A percentile compares a stretch with the other conserved stretches of the same genome.
phyloP scores from a whole-genome alignment of 495 filamentous ascomycete genomes.

The Neurospora sp. region DNA sequence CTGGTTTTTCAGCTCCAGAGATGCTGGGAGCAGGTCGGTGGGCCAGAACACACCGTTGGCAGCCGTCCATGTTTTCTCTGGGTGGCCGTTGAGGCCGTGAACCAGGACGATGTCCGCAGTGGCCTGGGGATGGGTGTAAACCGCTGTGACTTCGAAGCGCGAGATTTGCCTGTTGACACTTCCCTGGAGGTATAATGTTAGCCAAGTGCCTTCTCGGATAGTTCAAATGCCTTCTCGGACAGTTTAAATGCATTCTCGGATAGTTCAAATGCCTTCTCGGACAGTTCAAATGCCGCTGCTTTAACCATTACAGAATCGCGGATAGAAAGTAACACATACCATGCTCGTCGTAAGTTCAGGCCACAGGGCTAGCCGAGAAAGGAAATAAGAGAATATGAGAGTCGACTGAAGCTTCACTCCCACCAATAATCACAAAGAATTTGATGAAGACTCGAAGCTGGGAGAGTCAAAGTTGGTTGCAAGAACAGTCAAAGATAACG shows the following conservation, averaged over 20 bases:
- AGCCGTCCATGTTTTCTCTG: conserved; percentile 65
- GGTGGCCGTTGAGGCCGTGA: conserved; percentile 75
- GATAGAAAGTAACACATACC: neutral
- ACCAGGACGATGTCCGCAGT: conserved; percentile 66
- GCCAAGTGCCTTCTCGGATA: neutral
- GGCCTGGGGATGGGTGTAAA: conserved; percentile 51
- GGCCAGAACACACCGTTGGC: conserved; percentile 66
- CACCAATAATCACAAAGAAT: neutral
- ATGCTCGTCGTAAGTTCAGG: neutral
- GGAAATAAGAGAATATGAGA: neutral
- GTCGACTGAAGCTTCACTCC: neutral
- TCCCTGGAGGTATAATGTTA: conserved; percentile 19
- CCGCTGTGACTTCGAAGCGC: conserved; percentile 58
- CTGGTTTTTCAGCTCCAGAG: conserved; percentile 49
- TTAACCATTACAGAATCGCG: too few species aligned
- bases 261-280: neutral
- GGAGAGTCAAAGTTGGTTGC: neutral
- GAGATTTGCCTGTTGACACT: conserved; percentile 47
- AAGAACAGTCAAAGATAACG: neutral
- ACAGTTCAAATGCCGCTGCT: neutral
- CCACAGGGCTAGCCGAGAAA: neutral
- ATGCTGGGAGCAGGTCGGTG: conserved; percentile 56
- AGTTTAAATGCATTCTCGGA: neutral
- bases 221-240: too few species aligned
- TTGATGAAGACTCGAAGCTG: neutral